Evolutionary conservation across 257 asterid genomes (phyloP).

Genomic region (Nicotiana sylvestris): DNA sequence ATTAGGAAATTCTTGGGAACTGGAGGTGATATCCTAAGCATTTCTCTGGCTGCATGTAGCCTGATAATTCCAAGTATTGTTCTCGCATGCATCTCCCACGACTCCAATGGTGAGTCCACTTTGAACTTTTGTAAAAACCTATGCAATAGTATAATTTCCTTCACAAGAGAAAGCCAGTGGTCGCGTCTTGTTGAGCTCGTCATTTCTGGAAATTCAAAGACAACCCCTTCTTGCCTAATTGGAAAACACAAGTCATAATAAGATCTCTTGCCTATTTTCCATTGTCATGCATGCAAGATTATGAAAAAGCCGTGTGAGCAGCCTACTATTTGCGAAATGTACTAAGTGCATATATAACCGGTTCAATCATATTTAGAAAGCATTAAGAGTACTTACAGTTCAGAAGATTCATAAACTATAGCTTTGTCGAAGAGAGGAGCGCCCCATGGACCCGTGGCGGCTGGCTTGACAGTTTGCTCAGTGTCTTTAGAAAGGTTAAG

Average conservation of each 20-base stretch:
- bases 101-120: conserved; percentile 42
- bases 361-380: not conserved
- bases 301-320: too few species aligned
- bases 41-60: conserved; percentile 94
- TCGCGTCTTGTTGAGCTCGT: conserved; percentile 92
- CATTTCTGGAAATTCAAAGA: conserved; percentile 88
- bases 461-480: conserved; percentile 51
- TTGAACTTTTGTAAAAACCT: conserved; percentile 46
- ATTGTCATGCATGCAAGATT: not conserved
- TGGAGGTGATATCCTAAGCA: conserved; percentile 89
- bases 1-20: conserved; percentile 62
- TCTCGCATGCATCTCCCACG: conserved; percentile 89
- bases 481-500: conserved; percentile 63
- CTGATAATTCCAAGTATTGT: conserved; percentile 72
- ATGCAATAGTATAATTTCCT: conserved; percentile 70
- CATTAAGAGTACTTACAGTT: conserved; percentile 50
- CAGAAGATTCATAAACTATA: conserved; percentile 62
- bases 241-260: not conserved
- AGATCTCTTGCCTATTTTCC: too few species aligned
- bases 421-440: conserved; percentile 97
- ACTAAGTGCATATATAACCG: not conserved
- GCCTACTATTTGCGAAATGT: too few species aligned
- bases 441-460: conserved; percentile 96
- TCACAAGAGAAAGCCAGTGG: conserved; percentile 81
- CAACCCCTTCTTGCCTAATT: conserved; percentile 56